Evolutionary conservation across 2,329 filamentous ascomycete genomes (phyloP).

Genomic region (Colletotrichum cereale): DNA sequence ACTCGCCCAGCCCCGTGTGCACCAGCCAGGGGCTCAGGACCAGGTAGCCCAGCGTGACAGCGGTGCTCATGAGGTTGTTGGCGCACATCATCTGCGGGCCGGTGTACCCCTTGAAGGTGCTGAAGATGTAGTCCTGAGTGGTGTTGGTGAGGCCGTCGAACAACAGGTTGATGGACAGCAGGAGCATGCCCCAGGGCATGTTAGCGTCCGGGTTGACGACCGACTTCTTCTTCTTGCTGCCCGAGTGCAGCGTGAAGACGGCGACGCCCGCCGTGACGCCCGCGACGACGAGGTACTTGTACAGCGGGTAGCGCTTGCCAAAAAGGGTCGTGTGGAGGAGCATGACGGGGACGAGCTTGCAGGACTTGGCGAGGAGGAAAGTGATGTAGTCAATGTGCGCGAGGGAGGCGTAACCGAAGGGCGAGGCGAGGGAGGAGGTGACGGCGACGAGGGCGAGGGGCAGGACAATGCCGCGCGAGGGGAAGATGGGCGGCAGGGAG

Average conservation of each 20-base stretch:
- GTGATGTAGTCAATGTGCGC: conserved; percentile 98
- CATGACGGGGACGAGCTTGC: conserved; percentile 99
- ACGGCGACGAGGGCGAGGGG: conserved; percentile 86
- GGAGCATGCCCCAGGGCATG: conserved; percentile 81
- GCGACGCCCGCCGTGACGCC: conserved; percentile 93
- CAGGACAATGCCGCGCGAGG: conserved; percentile 77
- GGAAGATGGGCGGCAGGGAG: conserved; percentile 77
- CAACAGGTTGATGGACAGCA: conserved; percentile 89
- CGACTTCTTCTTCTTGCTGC: conserved; percentile 63
- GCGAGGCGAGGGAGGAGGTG: conserved; percentile 89
- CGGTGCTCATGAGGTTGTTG: conserved; percentile 88
- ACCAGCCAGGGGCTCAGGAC: conserved; percentile 84
- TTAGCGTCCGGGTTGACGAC: conserved; percentile 65
- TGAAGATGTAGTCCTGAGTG: conserved; percentile 95
- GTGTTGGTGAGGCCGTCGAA: conserved; percentile 97
- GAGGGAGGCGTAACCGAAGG: conserved; percentile 93
- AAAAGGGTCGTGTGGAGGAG: conserved; percentile 94
- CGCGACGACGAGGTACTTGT: conserved; percentile 95
- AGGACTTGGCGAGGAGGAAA: conserved; percentile 96
- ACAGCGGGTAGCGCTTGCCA: conserved; percentile 87
- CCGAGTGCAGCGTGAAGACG: conserved; percentile 91
- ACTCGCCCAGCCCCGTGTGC: conserved; percentile 72
- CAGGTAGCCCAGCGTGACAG: conserved; percentile 82
- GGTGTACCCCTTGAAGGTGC: conserved; percentile 80
- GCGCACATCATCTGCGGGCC: conserved; percentile 99